Conservation (phyloP, 345 rosid genomes). For the Eucalyptus victrix region DNA sequence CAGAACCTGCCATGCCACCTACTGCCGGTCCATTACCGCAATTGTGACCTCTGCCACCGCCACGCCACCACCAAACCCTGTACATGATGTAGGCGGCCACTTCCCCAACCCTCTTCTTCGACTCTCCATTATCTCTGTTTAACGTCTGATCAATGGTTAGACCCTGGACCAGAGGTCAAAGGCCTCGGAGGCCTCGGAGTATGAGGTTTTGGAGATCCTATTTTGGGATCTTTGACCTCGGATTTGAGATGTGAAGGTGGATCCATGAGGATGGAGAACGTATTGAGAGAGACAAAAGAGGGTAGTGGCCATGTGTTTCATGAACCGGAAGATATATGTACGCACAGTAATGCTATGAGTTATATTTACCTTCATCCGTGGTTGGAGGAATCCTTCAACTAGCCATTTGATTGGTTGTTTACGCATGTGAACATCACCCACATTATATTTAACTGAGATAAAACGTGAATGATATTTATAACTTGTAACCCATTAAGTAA, state of each 20-base stretch:
- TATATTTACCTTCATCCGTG: background rate
- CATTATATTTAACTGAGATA: background rate
- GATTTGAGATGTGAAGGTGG: background rate
- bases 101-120: background rate
- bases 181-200: background rate
- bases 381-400: background rate
- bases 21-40: background rate
- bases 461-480: background rate
- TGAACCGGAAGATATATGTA: background rate
- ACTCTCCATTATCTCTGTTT: background rate
- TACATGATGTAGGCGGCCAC: background rate
- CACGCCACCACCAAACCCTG: background rate
- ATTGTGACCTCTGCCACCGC: background rate
- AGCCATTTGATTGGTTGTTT: background rate
- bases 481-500: background rate
- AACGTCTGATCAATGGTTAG: background rate
- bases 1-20: background rate
- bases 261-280: background rate
- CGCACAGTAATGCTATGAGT: background rate
- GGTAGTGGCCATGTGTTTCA: background rate
- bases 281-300: background rate
- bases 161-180: background rate
- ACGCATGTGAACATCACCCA: background rate
- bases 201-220: background rate
- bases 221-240: background rate